These are phyloP conservation scores for Volvox africanus DNA, from an alignment of 139 green algal species.

Conservation along the genomic window DNA sequence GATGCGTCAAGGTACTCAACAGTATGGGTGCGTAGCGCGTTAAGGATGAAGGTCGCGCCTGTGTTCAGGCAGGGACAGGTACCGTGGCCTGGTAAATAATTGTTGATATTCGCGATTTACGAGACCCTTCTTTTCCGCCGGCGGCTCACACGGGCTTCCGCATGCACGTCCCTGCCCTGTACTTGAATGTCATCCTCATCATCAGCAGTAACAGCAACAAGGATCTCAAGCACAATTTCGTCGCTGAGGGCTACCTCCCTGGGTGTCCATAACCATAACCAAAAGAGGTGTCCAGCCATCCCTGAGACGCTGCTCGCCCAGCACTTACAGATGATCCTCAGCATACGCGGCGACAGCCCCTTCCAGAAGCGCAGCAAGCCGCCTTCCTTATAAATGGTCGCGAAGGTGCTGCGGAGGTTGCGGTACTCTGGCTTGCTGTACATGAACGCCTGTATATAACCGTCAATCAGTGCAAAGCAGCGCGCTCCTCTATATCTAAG, in stretches of 20 bases:
- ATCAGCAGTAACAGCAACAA: too few relatives aligned
- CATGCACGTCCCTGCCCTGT: too few relatives aligned
- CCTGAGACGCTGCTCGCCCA: background rate
- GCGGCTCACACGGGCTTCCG: too few relatives aligned
- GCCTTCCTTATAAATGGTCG: conserved; percentile 67
- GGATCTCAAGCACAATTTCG: too few relatives aligned
- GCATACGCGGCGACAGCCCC: conserved; percentile 73
- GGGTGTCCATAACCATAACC: too few relatives aligned
- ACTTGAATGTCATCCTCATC: too few relatives aligned
- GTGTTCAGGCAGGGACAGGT: background rate
- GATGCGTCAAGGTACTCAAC: conserved; percentile 61
- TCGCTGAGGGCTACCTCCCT: too few relatives aligned
- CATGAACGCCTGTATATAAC: conserved; percentile 65
- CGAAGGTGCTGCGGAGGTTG: conserved; percentile 52
- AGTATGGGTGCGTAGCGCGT: conserved; percentile 59
- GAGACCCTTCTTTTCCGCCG: too few relatives aligned
- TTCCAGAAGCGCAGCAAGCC: conserved; percentile 70
- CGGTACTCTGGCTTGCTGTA: conserved; percentile 74
- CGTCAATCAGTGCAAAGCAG: too few relatives aligned
- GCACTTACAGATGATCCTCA: conserved; percentile 69
- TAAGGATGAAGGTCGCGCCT: conserved; percentile 78
- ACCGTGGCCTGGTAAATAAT: background rate
- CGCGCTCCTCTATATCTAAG: too few relatives aligned
- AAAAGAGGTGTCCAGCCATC: too few relatives aligned
- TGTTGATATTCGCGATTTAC: too few relatives aligned